These are phyloP conservation scores for Aethionema arabicum DNA, from an alignment of 345 rosid species.

Conservation along the genomic window DNA sequence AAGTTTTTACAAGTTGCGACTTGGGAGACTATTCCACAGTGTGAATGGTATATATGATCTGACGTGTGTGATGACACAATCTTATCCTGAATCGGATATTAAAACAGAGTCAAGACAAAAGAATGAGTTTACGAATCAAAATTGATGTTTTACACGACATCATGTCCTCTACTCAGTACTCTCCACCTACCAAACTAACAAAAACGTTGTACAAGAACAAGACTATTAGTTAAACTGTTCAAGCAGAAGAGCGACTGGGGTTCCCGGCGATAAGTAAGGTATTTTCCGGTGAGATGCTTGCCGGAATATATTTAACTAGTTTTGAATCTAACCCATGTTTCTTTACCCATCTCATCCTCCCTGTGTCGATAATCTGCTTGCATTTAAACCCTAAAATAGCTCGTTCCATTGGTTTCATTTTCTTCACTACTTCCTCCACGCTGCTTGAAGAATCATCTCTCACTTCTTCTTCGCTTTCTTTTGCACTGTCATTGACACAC, in stretches of 20 bases:
- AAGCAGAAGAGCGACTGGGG: not conserved
- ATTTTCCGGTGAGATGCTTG: constrained; percentile 77
- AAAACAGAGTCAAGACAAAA: not conserved
- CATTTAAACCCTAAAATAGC: constrained; percentile 83
- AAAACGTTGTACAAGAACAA: constrained; percentile 5
- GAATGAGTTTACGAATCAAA: constrained; percentile 13
- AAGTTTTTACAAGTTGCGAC: not conserved
- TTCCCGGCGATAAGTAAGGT: constrained; percentile 59
- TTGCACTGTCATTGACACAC: constrained; percentile 28
- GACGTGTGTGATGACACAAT: constrained; percentile 37
- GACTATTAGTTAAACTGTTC: constrained; percentile 3
- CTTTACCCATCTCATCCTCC: constrained; percentile 77
- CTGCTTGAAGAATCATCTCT: constrained; percentile 36
- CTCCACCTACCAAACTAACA: constrained; percentile 21
- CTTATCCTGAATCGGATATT: constrained; percentile 8
- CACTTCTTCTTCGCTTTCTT: constrained; percentile 41
- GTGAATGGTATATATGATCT: constrained; percentile 30
- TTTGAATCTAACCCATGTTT: constrained; percentile 51
- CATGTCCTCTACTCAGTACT: constrained; percentile 1
- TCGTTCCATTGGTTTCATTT: constrained; percentile 64
- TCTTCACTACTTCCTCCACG: constrained; percentile 59
- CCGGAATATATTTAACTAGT: constrained; percentile 72
- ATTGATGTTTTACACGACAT: constrained; percentile 7
- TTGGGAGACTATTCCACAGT: not conserved
- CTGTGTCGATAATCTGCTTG: constrained; percentile 76